A percentile compares a stretch with the other conserved stretches of the same genome.
Conservation (phyloP, 2,329 filamentous ascomycete genomes). For the Drechslera avenae region DNA sequence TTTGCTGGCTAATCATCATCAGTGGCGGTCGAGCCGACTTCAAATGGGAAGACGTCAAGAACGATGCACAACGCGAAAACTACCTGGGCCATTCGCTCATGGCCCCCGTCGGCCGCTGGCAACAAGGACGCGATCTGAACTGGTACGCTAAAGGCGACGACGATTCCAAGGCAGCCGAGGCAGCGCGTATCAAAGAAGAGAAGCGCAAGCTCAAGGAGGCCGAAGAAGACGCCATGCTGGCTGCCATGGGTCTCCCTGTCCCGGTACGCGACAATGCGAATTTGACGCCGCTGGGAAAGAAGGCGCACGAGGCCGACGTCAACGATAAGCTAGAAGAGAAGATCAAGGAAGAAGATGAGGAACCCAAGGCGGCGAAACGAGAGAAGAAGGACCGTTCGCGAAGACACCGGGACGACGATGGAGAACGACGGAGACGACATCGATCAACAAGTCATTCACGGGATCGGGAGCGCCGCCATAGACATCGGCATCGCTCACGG, state of each 20-base stretch:
- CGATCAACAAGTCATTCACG: constrained; percentile 36
- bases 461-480: constrained; percentile 37
- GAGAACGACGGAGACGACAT: constrained; percentile 30
- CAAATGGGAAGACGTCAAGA: constrained; percentile 93
- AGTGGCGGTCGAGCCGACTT: constrained; percentile 90
- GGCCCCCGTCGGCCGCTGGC: constrained; percentile 91
- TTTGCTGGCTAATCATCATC: constrained; percentile 9
- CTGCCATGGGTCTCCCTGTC: constrained; percentile 78
- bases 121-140: constrained; percentile 71
- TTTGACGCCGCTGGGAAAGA: constrained; percentile 61
- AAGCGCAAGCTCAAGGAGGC: constrained; percentile 83
- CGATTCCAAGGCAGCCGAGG: constrained; percentile 61
- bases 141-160: constrained; percentile 69
- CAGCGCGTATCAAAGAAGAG: constrained; percentile 68
- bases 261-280: constrained; percentile 70
- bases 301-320: constrained; percentile 59
- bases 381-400: constrained; percentile 33
- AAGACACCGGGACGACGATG: constrained; percentile 34
- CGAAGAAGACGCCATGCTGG: constrained; percentile 88
- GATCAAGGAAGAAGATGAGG: constrained; percentile 46
- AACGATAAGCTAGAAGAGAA: constrained; percentile 59
- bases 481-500: constrained; percentile 35
- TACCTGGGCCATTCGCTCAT: constrained; percentile 90
- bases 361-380: constrained; percentile 21
- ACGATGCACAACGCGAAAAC: constrained; percentile 85